Base-by-base conservation (phyloP, 176 grass and related monocot genomes). In the Eragrostis curvula region DNA sequence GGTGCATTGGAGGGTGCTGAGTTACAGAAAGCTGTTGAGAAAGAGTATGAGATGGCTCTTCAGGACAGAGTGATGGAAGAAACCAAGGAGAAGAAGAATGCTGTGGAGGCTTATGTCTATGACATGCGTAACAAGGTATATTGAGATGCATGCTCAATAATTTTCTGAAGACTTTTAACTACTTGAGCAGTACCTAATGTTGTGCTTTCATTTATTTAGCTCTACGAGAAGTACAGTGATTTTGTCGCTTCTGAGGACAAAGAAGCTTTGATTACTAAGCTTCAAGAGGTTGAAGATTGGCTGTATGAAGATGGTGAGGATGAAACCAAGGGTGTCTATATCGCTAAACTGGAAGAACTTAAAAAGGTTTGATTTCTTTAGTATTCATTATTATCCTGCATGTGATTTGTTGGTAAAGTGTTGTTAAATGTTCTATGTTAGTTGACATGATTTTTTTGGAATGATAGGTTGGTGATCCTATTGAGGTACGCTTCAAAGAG, bases 1-100 rank as follows among this genome's bases (percentile, higher is more conserved):
- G 93, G 87, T 58, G 96, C 87, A 39, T 70, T 96, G 93, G 70
- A 40, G 12, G 62, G 68, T 60, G 80, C 66, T 68, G 93, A 93
- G 45, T 60, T 96, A 53, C 44, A 96, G 53, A 94, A 92, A 52
- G 93, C 96, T 52, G 80, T 90, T 16, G 96, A 99, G 84, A 91
- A 83, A 80, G 96, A 96, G 69, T 93, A 90, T 58, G 93, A 99
- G 84, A 96, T 99, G 96, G 91, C 96, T 12, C 87, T 99, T 59
- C 96, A 96, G 64, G 96, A 99, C 68, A 86, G 91, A 77, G 84
- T 96, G 11, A 91, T 99, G 86, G 93, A 96, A 80, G 93, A 96
- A 83, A 99, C 96, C 12, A 96, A 96, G 60, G 96, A 99, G 36
- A 99, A 92, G 75, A 99, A 96, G 79, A 99, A 99, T 93, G 89